phyloP scores from a whole-genome alignment of 192 early-diverging fungal genomes.

The Phycomyces nitens region DNA sequence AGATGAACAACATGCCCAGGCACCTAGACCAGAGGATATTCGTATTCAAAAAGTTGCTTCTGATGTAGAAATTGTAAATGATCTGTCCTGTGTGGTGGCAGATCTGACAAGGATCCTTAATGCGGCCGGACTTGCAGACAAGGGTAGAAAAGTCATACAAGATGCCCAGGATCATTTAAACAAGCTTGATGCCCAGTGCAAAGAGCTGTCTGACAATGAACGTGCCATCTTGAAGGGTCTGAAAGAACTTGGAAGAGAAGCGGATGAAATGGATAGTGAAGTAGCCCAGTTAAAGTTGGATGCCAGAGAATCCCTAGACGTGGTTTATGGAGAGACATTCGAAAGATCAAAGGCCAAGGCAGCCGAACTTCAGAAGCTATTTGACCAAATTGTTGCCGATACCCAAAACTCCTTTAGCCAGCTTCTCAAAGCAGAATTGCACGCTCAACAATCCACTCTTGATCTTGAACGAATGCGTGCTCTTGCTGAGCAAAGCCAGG shows the following conservation, averaged over 20 bases:
- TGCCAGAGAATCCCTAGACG: conserved; percentile 43
- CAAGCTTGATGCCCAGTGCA: conserved; percentile 42
- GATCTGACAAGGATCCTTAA: conserved; percentile 17
- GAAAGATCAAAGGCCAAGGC: conserved; percentile 42
- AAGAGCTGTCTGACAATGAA: conserved; percentile 41
- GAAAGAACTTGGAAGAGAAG: conserved; percentile 39
- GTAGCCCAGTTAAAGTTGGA: conserved; percentile 55
- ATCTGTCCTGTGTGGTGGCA: conserved; percentile 28
- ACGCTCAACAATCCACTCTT: conserved; percentile 27
- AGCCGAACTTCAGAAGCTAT: conserved; percentile 43
- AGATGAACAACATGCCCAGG: background rate
- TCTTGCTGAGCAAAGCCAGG: conserved; percentile 59
- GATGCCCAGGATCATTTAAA: conserved; percentile 51
- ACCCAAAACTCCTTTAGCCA: background rate
- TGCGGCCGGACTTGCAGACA: conserved; percentile 35
- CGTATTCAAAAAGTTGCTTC: conserved; percentile 1
- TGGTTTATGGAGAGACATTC: conserved; percentile 41
- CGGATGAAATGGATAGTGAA: conserved; percentile 45
- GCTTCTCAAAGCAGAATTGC: conserved; percentile 23
- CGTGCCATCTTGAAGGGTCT: conserved; percentile 14
- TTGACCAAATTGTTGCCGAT: conserved; percentile 10
- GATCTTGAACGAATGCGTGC: conserved; percentile 48
- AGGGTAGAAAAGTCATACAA: conserved; percentile 51
- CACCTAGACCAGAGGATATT: background rate
- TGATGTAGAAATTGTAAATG: conserved; percentile 27